Conservation (phyloP, 805 yeast species). For the Candida vaughaniae region DNA sequence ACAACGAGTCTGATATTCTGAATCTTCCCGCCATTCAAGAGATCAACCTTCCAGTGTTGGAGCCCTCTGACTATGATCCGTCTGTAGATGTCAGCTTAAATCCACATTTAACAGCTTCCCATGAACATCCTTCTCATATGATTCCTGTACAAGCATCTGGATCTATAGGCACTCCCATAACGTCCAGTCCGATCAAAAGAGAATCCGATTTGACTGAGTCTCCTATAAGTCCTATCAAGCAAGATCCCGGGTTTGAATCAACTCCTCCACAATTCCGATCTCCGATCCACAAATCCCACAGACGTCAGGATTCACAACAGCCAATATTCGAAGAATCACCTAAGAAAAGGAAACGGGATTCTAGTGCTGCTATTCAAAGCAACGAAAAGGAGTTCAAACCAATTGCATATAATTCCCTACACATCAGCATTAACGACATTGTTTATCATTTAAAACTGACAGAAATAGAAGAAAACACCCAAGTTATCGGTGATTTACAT, state of each 20-base stretch:
- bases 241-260: background rate
- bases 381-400: constrained; percentile 29
- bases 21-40: too few species aligned
- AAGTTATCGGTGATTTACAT: background rate
- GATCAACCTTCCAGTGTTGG: too few species aligned
- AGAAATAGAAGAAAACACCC: constrained; percentile 27
- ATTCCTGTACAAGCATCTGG: too few species aligned
- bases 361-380: background rate
- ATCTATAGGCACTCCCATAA: too few species aligned
- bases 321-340: constrained; percentile 8
- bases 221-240: background rate
- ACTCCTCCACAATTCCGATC: background rate
- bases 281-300: too few species aligned
- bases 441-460: constrained; percentile 45
- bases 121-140: too few species aligned
- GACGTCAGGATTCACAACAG: constrained; percentile 7
- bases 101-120: too few species aligned
- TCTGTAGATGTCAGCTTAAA: too few species aligned
- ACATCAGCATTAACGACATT: constrained; percentile 40
- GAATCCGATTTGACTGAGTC: too few species aligned
- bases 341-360: constrained; percentile 8
- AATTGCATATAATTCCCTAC: constrained; percentile 32
- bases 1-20: background rate
- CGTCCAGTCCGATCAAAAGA: too few species aligned
- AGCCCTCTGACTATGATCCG: too few species aligned